phyloP scores from a whole-genome alignment of 306 rosid species.

The Parietaria judaica region DNA sequence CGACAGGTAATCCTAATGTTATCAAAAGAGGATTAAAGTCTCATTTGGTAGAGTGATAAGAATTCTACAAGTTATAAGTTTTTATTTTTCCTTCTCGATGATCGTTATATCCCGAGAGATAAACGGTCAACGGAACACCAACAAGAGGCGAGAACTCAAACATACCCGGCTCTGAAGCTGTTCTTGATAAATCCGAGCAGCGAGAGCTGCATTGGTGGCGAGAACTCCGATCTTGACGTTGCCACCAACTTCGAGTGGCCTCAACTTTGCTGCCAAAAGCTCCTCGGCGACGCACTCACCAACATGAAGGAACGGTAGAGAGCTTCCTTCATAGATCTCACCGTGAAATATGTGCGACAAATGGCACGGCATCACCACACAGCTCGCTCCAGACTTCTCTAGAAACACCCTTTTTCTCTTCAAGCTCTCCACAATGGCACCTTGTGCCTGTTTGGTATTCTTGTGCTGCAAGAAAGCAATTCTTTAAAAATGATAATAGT shows the following conservation, averaged over 20 bases:
- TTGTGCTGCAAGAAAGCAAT: too few species aligned
- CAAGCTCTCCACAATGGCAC: constrained; percentile 38
- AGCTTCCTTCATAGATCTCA: constrained; percentile 41
- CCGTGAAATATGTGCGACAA: constrained; percentile 49
- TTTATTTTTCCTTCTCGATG: too few species aligned
- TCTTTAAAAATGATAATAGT: too few species aligned
- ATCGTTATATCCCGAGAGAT: too few species aligned
- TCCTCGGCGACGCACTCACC: constrained; percentile 63
- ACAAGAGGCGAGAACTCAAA: too few species aligned
- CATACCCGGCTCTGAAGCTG: constrained; percentile 50
- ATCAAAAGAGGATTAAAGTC: too few species aligned
- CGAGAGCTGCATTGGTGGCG: constrained; percentile 29
- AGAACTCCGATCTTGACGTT: constrained; percentile 47
- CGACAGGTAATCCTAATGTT: too few species aligned
- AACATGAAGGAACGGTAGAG: constrained; percentile 52
- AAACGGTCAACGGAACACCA: too few species aligned
- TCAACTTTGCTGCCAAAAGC: constrained; percentile 48
- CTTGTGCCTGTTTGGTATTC: too few species aligned
- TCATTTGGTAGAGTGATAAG: too few species aligned
- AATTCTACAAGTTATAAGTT: too few species aligned
- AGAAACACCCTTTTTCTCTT: constrained; percentile 34
- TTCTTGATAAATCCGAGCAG: constrained; percentile 38
- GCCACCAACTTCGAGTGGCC: constrained; percentile 42
- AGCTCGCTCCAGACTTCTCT: constrained; percentile 48
- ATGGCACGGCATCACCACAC: constrained; percentile 69